These are phyloP conservation scores for Exophiala bonariae DNA, from an alignment of 2,329 filamentous ascomycete genomes.

Conservation along the genomic window DNA sequence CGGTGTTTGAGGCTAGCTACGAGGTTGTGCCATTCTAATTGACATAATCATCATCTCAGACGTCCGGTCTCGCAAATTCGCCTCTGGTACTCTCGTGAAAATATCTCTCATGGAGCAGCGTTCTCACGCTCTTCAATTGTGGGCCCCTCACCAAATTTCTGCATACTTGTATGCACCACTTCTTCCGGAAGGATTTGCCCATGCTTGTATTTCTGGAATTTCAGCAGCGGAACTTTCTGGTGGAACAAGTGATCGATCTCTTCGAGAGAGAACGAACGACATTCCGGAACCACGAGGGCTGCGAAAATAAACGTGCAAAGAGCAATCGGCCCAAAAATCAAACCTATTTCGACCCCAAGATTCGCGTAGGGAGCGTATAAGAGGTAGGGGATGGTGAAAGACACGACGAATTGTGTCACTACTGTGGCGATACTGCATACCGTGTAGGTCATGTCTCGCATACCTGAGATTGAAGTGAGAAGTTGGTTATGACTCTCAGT, in stretches of 20 bases:
- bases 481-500: neutral
- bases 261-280: slow-evolving; percentile 15
- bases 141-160: slow-evolving; percentile 9
- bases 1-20: too few species aligned
- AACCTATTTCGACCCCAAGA: slow-evolving; percentile 38
- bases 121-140: slow-evolving; percentile 8
- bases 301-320: slow-evolving; percentile 17
- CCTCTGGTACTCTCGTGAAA: too few species aligned
- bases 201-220: slow-evolving; percentile 13
- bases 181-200: slow-evolving; percentile 15
- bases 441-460: slow-evolving; percentile 34
- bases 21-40: too few species aligned
- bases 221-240: slow-evolving; percentile 3
- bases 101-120: too few species aligned
- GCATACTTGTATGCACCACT: neutral
- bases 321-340: slow-evolving; percentile 36
- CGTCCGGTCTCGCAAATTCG: too few species aligned
- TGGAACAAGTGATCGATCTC: slow-evolving; percentile 17
- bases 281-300: slow-evolving; percentile 21
- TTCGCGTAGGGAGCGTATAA: slow-evolving; percentile 36
- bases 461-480: slow-evolving; percentile 11
- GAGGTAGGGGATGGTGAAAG: slow-evolving; percentile 41
- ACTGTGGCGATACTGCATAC: slow-evolving; percentile 34
- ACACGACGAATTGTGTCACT: slow-evolving; percentile 33
- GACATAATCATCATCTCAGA: too few species aligned